Evolutionary conservation across 1,139 yeast species (phyloP).

Genomic region (Pneumocystis jirovecii): DNA sequence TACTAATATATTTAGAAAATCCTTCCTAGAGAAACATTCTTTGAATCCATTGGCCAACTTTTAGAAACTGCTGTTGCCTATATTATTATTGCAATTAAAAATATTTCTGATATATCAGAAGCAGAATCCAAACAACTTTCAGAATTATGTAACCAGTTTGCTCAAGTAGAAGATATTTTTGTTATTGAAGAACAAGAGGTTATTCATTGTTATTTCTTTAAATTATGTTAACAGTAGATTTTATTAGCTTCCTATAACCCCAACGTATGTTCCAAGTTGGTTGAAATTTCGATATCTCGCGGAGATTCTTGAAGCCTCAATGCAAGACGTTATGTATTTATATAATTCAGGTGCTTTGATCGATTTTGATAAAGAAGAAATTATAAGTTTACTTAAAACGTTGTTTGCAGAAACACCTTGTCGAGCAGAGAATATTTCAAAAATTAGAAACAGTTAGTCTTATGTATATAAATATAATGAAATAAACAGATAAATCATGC

Average conservation of each 20-base stretch:
- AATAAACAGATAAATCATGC: neutral
- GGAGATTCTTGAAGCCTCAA: constrained; percentile 27
- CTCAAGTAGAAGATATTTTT: constrained; percentile 19
- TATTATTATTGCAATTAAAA: neutral
- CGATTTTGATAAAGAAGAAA: constrained; percentile 54
- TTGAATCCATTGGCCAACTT: neutral
- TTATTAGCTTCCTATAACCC: constrained; percentile 16
- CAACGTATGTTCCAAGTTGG: constrained; percentile 26
- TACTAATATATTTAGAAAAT: neutral
- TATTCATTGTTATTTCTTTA: neutral
- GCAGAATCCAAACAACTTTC: constrained; percentile 22
- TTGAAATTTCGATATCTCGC: constrained; percentile 26
- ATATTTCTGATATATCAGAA: constrained; percentile 22
- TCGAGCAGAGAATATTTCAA: constrained; percentile 46
- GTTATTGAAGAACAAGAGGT: constrained; percentile 1
- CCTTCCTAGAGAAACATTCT: neutral
- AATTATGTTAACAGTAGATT: neutral
- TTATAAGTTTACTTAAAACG: constrained; percentile 42
- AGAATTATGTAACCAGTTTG: constrained; percentile 17
- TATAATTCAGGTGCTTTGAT: constrained; percentile 62
- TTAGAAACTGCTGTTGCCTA: neutral
- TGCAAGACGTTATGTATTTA: constrained; percentile 53
- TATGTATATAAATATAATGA: neutral
- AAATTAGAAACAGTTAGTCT: constrained; percentile 27
- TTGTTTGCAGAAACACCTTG: constrained; percentile 60